Evolutionary conservation across 306 rosid species (phyloP), one percentile per base, ranked within the genome.

Genomic region (Medicago ruthenica): DNA sequence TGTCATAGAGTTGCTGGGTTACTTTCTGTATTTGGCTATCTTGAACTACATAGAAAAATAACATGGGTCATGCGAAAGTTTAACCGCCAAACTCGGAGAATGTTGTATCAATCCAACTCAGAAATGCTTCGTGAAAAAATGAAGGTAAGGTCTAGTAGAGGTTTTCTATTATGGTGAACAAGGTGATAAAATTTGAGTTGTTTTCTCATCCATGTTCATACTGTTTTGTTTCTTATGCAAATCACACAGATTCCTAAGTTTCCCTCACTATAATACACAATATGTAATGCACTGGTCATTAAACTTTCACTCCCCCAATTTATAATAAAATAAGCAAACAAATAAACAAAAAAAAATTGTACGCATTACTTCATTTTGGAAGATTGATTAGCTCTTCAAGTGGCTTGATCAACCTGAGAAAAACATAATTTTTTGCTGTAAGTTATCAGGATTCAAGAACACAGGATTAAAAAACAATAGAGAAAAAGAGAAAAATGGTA

Each of bases 331-430:
- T 47, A 54, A 72, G 73, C 63, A 60, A 51, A 76, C 54, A 17
- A 59, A 34, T 18, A 24, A 72, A 76, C 63, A 24, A 47, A 66
- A 81, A 65, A 71, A 1, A 65, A 47, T 65, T 60, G 48, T 24
- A 48, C 21, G 44, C 74, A 80, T 81, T 89, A 92, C 97, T 80
- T 89, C 96, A 89, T 92, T 83, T 73, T 77, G 80, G 76, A 8
- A 74, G 76, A 73, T 69, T 9, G 76, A 61, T 54, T 67, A 86
- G 73, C 77, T 76, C 87, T 75, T 75, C 80, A 63, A 69, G 75
- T 65, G 47, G 68, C 81, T 76, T 64, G 75, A 81, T 48, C 84
- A 81, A 69, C 93, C 93, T 86, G 91, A 13, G n/a, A 80, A 70
- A 71, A 80, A 8, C 42, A 72, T 21, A 39, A 61, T 37, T 18